Evolutionary conservation across 2,329 filamentous ascomycete genomes (phyloP), one percentile per base, ranked within the genome.

Genomic region (Aspergillus costaricaensis): DNA sequence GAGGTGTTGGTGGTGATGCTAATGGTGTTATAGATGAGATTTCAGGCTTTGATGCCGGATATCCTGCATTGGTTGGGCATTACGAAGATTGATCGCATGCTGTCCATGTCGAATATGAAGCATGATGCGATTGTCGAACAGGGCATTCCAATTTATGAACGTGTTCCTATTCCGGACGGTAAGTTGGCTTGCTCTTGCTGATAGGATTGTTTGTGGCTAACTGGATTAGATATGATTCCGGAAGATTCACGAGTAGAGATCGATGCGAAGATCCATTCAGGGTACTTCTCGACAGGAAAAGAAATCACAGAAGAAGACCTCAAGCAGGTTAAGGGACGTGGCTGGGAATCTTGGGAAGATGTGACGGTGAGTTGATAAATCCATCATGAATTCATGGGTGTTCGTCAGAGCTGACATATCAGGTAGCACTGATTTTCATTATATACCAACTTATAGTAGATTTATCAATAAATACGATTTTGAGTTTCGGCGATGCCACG

Each of bases 41-140:
- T 98, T 83, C 95, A 98, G 81, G 94, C 94, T 25, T 83, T 99
- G 57, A 98, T 98, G 95, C 94, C 95, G 38, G 92, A 96, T 75
- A 96, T 98, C 67, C 84, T 98, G 57, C 95, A 98, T 79, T 98
- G 95, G 95, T 86, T 99, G 32, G 95, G 95, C 63, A 97, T 99
- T 74, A 95, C 90, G 75, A 98, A 98, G 83, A 98, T 99, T 73
- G 95, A 99, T 76, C 86, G 93, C 62, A 99, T 98, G 95, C 82
- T 97, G 70, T 96, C 91, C 80, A 98, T 98, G 95, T 96, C 91
- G 78, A 96, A 98, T 63, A 82, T 83, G 81, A 83, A 83, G 65
- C 74, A 83, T 58, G 81, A 83, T 59, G 81, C 81, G 15, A 82
- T 83, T 62, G 80, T 83, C 4, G 75, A 81, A 15, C 78, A 80